A percentile compares a stretch with the other conserved stretches of the same genome.
These are phyloP conservation scores for sorghum (Sorghum bicolor) DNA, from an alignment of 176 grass and related monocot genomes.

Conservation along the genomic window Sorghum_bicolor_NCBIv3 NC_012879.2:4198501-4199000, in stretches of 20 bases:
- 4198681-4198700: slow-evolving; percentile 67
- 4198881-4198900: neutral
- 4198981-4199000: slow-evolving; percentile 99
- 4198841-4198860: slow-evolving; percentile 76
- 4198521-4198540: slow-evolving; percentile 13
- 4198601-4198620: slow-evolving; percentile 1
- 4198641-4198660: neutral
- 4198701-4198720: slow-evolving; percentile 87
- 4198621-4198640: neutral
- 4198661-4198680: slow-evolving; percentile 79
- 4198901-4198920: neutral
- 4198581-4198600: slow-evolving; percentile 9
- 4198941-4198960: slow-evolving; percentile 68
- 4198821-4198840: slow-evolving; percentile 99
- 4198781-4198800: slow-evolving; percentile 84
- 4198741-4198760: slow-evolving; percentile 91
- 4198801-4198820: slow-evolving; percentile 93
- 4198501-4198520: slow-evolving; percentile 1
- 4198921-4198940: neutral
- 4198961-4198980: slow-evolving; percentile 94
- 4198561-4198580: neutral
- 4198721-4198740: slow-evolving; percentile 93
- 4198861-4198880: neutral
- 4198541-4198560: slow-evolving; percentile 4
- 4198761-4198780: slow-evolving; percentile 77